Evolutionary conservation across 2,329 filamentous ascomycete genomes (phyloP).

Genomic region (Penicillium oxalicum): DNA sequence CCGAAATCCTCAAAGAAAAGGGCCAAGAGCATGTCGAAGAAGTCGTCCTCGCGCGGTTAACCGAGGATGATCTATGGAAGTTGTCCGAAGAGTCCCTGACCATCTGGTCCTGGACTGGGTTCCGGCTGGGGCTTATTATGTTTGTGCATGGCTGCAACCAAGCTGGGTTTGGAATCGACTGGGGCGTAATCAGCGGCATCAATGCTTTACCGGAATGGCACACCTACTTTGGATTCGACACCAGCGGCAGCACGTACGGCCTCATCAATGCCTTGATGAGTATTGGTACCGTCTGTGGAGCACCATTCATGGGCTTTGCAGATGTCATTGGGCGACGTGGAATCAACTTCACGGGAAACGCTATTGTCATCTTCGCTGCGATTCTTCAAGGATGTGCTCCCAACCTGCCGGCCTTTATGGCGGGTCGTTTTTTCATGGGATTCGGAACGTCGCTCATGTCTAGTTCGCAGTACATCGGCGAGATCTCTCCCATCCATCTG

Average conservation of each 20-base stretch:
- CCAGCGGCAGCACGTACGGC: constrained; percentile 37
- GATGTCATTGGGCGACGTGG: constrained; percentile 50
- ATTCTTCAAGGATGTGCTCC: constrained; percentile 32
- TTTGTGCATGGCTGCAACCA: constrained; percentile 46
- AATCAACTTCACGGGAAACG: constrained; percentile 44
- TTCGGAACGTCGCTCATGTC: constrained; percentile 36
- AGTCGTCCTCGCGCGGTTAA: constrained; percentile 41
- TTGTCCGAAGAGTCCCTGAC: constrained; percentile 40
- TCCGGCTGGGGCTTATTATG: constrained; percentile 41
- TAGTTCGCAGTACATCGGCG: constrained; percentile 37
- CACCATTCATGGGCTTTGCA: constrained; percentile 47
- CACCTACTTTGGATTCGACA: constrained; percentile 40
- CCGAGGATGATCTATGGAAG: constrained; percentile 43
- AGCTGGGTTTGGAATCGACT: constrained; percentile 46
- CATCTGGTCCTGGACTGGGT: constrained; percentile 39
- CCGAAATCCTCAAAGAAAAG: constrained; percentile 5
- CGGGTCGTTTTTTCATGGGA: constrained; percentile 35
- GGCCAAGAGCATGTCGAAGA: constrained; percentile 37
- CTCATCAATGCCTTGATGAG: constrained; percentile 46
- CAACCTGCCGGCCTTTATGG: constrained; percentile 33
- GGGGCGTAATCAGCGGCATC: constrained; percentile 46
- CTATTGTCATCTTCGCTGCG: constrained; percentile 42
- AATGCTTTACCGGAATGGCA: constrained; percentile 43
- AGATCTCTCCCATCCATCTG: constrained; percentile 29
- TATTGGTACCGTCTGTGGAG: constrained; percentile 44